A percentile compares a stretch with the other conserved stretches of the same genome.
Conservation (phyloP, 1,139 yeast genomes). For the Nakaseomyces bracarensis region DNA sequence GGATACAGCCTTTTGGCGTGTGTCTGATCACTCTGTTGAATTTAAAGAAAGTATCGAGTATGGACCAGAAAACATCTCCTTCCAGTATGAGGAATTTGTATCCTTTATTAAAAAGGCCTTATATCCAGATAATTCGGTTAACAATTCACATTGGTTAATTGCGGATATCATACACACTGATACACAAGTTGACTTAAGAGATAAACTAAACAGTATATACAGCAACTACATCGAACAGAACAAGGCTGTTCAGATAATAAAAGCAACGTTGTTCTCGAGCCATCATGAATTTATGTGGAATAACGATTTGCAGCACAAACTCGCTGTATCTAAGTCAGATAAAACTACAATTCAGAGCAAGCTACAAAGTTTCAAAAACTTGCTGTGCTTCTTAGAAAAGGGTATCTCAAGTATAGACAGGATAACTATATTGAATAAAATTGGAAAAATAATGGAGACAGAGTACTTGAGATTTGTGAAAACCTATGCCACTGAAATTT, state of each 20-base stretch:
- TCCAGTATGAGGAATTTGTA: conserved; percentile 19
- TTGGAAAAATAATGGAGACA: conserved; percentile 20
- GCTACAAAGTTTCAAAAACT: conserved; percentile 14
- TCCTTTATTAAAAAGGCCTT: conserved; percentile 14
- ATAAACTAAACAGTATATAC: conserved; percentile 13
- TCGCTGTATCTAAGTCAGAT: background rate
- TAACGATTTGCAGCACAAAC: conserved; percentile 5
- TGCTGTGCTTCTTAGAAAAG: conserved; percentile 16
- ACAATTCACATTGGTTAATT: conserved; percentile 24
- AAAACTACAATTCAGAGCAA: background rate
- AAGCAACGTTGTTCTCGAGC: conserved; percentile 14
- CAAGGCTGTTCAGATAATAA: conserved; percentile 11
- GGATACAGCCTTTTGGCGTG: conserved; percentile 21
- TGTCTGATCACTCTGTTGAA: conserved; percentile 11
- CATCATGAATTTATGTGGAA: conserved; percentile 9
- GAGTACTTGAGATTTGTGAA: conserved; percentile 24
- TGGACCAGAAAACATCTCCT: conserved; percentile 13
- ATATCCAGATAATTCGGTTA: conserved; percentile 17
- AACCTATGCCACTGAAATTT: conserved; percentile 18
- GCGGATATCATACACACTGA: conserved; percentile 20
- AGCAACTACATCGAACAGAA: conserved; percentile 15
- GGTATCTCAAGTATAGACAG: conserved; percentile 8
- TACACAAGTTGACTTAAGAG: conserved; percentile 19
- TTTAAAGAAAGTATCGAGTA: conserved; percentile 12
- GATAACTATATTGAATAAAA: conserved; percentile 10